A percentile compares a stretch with the other conserved stretches of the same genome.
Conservation (phyloP, 1,284 basidiomycete species). For the Phylloporus sp. region DNA sequence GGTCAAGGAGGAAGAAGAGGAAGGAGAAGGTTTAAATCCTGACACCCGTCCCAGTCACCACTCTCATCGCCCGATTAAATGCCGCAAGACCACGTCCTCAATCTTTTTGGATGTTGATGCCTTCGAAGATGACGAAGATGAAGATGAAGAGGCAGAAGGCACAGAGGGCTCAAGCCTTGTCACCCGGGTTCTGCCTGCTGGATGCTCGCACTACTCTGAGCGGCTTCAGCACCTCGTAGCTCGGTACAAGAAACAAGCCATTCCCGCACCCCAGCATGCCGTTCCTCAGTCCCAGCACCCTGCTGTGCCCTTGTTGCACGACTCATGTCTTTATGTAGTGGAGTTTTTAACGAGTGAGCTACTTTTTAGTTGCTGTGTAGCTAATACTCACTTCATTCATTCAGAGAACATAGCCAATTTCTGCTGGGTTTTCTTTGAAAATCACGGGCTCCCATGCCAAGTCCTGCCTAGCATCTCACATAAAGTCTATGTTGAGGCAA, state of each 20-base stretch:
- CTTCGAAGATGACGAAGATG: not conserved
- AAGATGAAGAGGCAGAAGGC: not conserved
- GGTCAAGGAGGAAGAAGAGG: too few relatives aligned
- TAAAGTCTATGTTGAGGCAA: not conserved
- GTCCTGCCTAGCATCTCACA: not conserved
- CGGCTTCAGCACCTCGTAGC: not conserved
- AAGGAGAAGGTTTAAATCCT: too few relatives aligned
- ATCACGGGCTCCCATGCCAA: not conserved
- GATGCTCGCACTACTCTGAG: not conserved
- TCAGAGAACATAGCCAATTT: not conserved
- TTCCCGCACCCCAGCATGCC: not conserved
- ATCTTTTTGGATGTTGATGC: not conserved
- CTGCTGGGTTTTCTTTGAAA: not conserved
- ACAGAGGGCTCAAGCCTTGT: not conserved
- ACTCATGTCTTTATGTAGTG: not conserved
- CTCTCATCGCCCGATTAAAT: not conserved
- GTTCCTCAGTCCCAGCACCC: not conserved
- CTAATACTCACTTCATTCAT: not conserved
- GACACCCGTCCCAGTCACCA: too few relatives aligned
- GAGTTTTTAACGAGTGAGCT: not conserved
- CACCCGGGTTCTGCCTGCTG: not conserved
- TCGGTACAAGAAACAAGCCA: not conserved
- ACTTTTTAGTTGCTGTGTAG: not conserved
- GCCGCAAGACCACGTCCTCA: not conserved
- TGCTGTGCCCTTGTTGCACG: not conserved